Evolutionary conservation across 495 filamentous ascomycete genomes (phyloP).

Genomic region (Cladorrhinum samala): DNA sequence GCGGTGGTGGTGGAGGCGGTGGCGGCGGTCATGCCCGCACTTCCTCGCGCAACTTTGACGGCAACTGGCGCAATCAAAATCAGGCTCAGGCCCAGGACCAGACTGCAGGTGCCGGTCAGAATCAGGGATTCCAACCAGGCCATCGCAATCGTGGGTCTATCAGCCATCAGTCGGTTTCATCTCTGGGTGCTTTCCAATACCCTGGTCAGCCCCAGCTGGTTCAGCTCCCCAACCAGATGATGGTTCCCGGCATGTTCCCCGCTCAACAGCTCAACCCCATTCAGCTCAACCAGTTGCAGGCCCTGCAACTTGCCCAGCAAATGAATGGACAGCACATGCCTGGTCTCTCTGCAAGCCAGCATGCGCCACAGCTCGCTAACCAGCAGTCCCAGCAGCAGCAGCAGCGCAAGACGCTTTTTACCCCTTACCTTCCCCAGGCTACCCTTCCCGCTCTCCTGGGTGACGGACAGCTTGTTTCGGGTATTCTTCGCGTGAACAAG

Average conservation of each 20-base stretch:
- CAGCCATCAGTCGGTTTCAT: constrained; percentile 72
- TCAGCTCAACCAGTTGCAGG: constrained; percentile 85
- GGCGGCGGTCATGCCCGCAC: constrained; percentile 67
- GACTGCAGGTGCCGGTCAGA: constrained; percentile 52
- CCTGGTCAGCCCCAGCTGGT: constrained; percentile 85
- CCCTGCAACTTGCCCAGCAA: constrained; percentile 79
- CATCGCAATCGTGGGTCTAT: constrained; percentile 82
- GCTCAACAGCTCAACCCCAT: constrained; percentile 83
- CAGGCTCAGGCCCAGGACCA: constrained; percentile 54
- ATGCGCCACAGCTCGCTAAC: constrained; percentile 60
- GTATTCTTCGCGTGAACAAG: constrained; percentile 97
- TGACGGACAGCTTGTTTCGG: constrained; percentile 91
- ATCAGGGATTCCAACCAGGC: constrained; percentile 84
- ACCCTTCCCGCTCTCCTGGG: constrained; percentile 84
- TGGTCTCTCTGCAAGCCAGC: constrained; percentile 67
- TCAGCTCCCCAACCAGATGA: constrained; percentile 75
- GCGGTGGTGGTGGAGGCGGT: constrained; percentile 60
- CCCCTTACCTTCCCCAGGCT: constrained; percentile 93
- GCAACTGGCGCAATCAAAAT: constrained; percentile 92
- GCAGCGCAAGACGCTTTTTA: constrained; percentile 97
- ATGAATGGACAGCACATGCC: constrained; percentile 69
- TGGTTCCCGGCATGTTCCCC: constrained; percentile 70
- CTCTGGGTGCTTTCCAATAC: constrained; percentile 85
- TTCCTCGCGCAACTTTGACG: constrained; percentile 87
- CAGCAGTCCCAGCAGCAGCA: constrained; percentile 79